phyloP scores from a whole-genome alignment of 176 grass and related monocot species.

The Stipa capillata region DNA sequence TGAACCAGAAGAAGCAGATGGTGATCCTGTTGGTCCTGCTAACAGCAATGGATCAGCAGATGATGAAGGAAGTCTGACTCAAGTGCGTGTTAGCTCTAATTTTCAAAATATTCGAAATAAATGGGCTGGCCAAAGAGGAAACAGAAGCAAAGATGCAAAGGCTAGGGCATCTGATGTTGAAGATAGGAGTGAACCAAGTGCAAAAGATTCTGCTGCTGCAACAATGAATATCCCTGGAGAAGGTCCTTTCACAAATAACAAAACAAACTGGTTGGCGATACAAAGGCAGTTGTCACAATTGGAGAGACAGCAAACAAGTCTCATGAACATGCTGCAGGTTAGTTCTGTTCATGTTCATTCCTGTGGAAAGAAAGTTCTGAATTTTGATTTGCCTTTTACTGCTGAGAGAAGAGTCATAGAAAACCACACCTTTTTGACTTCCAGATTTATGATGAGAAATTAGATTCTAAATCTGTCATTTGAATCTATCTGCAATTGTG shows the following conservation, averaged over 20 bases:
- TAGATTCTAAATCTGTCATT: neutral
- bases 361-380: neutral
- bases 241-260: constrained; percentile 67
- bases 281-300: constrained; percentile 73
- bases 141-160: constrained; percentile 50
- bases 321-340: constrained; percentile 99
- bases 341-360: constrained; percentile 12
- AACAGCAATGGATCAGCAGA: constrained; percentile 41
- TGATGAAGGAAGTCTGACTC: constrained; percentile 36
- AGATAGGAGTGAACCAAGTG: constrained; percentile 40
- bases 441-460: neutral
- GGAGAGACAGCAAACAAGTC: constrained; percentile 91
- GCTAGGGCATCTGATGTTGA: constrained; percentile 51
- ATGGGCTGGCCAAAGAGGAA: constrained; percentile 66
- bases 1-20: constrained; percentile 48
- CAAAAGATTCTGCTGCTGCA: constrained; percentile 45
- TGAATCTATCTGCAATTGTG: neutral
- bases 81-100: constrained; percentile 30
- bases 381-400: neutral
- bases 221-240: constrained; percentile 46
- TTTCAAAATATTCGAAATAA: constrained; percentile 52
- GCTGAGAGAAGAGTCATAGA: neutral
- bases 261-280: constrained; percentile 75
- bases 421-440: neutral
- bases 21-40: constrained; percentile 35